Conservation (phyloP, 345 rosid species). For the Populus euphratica region DNA sequence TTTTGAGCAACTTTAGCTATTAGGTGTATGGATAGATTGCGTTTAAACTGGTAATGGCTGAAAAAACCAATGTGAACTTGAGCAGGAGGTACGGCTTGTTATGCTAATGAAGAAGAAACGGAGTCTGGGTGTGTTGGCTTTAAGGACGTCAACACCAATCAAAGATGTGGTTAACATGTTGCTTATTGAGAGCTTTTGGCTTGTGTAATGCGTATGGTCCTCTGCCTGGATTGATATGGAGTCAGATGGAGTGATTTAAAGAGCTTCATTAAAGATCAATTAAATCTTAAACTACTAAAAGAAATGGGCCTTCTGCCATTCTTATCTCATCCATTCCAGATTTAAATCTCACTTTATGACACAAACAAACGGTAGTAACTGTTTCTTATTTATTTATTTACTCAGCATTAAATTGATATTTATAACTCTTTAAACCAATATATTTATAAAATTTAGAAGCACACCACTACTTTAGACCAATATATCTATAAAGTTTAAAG, state of each 20-base stretch:
- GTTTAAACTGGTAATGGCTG: not conserved
- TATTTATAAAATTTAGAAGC: no score
- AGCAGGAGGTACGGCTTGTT: not conserved
- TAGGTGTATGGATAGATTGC: not conserved
- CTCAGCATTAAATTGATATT: no score
- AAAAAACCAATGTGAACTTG: not conserved
- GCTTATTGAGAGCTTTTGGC: not conserved
- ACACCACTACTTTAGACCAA: no score
- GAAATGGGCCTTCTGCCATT: not conserved
- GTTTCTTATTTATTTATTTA: no score
- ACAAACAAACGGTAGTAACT: no score
- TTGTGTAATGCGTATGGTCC: not conserved
- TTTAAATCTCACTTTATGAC: no score
- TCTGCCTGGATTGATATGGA: not conserved
- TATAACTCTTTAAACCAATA: no score
- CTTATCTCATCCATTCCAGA: not conserved
- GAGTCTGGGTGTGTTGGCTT: not conserved
- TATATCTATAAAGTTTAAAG: no score
- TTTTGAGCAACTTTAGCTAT: not conserved
- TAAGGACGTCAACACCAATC: not conserved
- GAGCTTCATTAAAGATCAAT: not conserved
- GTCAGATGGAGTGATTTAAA: not conserved
- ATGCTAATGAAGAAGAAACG: not conserved
- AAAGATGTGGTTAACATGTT: not conserved
- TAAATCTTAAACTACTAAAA: not conserved